phyloP scores from a whole-genome alignment of 2,329 filamentous ascomycete genomes.

The Diaporthe capsici region DNA sequence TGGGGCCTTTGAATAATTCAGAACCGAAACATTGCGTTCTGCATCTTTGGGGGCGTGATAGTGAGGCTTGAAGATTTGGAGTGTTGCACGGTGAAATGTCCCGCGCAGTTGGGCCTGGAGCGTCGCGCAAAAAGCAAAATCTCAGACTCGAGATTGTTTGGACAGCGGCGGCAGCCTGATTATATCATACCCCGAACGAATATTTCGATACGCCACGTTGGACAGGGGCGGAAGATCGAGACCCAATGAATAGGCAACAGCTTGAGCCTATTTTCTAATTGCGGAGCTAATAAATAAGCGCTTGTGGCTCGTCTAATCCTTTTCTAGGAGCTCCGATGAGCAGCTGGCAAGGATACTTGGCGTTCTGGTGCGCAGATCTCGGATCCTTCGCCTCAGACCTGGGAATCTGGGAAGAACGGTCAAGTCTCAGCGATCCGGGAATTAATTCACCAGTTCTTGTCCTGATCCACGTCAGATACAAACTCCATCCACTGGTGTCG shows the following conservation, averaged over 20 bases:
- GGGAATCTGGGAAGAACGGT: not conserved
- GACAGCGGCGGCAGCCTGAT: constrained; percentile 11
- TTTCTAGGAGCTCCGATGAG: not conserved
- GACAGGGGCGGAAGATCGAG: not conserved
- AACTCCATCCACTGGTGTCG: not conserved
- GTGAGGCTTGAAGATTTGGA: not conserved
- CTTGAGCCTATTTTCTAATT: constrained; percentile 21
- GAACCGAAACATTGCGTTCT: not conserved
- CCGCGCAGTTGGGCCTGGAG: not conserved
- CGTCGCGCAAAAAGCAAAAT: not conserved
- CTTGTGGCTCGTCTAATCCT: constrained; percentile 26
- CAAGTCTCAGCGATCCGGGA: not conserved
- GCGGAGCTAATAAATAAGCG: constrained; percentile 7
- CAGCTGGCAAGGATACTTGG: constrained; percentile 7
- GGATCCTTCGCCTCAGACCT: constrained; percentile 22
- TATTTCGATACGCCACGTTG: constrained; percentile 17
- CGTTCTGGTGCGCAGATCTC: constrained; percentile 17
- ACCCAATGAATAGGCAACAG: constrained; percentile 4
- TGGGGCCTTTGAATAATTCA: too few species aligned
- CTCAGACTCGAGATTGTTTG: not conserved
- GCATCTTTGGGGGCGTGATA: not conserved
- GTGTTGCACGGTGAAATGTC: not conserved
- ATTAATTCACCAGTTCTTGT: not conserved
- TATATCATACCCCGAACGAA: not conserved
- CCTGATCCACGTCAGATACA: not conserved